phyloP scores from a whole-genome alignment of 148 eudicot genomes.

The Selenicereus undatus region DNA sequence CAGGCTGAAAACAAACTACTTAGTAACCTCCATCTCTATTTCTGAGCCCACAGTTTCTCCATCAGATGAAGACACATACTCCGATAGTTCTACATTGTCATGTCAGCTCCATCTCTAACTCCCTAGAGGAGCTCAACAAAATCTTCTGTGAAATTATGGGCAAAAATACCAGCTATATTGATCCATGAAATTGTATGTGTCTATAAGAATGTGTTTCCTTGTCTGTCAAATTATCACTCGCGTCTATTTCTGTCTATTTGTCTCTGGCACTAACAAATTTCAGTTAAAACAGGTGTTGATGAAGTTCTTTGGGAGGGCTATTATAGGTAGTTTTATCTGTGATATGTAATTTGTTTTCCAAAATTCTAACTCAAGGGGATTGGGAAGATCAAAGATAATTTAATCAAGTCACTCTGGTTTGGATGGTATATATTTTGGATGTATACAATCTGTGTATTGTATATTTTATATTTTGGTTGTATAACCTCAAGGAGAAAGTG shows the following conservation, averaged over 20 bases:
- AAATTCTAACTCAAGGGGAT: too few relatives aligned
- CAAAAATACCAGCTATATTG: too few relatives aligned
- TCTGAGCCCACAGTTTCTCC: not conserved
- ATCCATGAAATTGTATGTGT: not conserved
- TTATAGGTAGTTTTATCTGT: too few relatives aligned
- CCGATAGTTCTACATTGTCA: not conserved
- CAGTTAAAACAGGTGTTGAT: not conserved
- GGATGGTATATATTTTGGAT: too few relatives aligned
- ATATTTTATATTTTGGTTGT: too few relatives aligned
- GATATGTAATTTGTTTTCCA: too few relatives aligned
- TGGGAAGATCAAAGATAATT: too few relatives aligned
- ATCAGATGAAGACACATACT: not conserved
- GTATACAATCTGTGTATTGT: too few relatives aligned
- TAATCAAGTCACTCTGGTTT: too few relatives aligned
- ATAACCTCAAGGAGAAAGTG: too few relatives aligned
- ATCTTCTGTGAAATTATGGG: not conserved
- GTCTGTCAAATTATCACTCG: not conserved
- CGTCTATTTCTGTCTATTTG: not conserved
- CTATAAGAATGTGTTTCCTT: not conserved
- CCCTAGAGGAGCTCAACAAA: not conserved
- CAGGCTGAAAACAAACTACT: too few relatives aligned
- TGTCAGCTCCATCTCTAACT: not conserved
- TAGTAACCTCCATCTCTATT: not conserved
- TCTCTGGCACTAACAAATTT: not conserved
- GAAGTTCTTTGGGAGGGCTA: too few relatives aligned